Evolutionary conservation across 306 rosid genomes (phyloP).

Genomic region (Trifolium repens): DNA sequence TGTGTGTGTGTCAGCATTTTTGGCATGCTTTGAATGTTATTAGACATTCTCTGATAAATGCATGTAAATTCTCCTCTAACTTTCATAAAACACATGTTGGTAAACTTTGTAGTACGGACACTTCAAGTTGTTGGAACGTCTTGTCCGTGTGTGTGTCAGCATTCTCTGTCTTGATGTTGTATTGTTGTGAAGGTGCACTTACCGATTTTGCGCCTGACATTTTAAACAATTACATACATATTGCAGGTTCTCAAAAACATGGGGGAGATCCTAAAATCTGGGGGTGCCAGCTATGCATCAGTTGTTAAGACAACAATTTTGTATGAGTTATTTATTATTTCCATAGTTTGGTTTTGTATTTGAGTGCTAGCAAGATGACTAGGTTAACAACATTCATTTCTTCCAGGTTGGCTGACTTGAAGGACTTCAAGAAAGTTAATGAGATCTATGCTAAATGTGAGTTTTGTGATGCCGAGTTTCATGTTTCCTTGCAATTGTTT

Average conservation of each 20-base stretch:
- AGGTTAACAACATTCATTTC: slow-evolving; percentile 27
- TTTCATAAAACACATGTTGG: background rate
- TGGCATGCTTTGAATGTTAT: background rate
- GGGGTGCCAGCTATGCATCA: slow-evolving; percentile 77
- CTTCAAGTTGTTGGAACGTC: no score
- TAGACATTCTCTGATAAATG: slow-evolving; percentile 2
- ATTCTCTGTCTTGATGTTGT: background rate
- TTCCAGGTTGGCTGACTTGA: slow-evolving; percentile 96
- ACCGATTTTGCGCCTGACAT: background rate
- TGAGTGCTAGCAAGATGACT: slow-evolving; percentile 9
- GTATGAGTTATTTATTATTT: slow-evolving; percentile 51
- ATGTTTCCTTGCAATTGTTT: slow-evolving; percentile 21
- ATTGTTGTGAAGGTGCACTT: slow-evolving; percentile 3
- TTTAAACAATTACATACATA: slow-evolving; percentile 31
- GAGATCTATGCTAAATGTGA: slow-evolving; percentile 97
- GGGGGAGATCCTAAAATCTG: slow-evolving; percentile 89
- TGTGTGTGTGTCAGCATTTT: background rate
- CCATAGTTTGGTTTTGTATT: slow-evolving; percentile 21
- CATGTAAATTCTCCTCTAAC: background rate
- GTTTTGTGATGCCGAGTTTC: slow-evolving; percentile 45
- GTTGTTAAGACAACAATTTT: slow-evolving; percentile 95
- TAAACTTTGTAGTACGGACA: background rate
- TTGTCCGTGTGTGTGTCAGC: no score
- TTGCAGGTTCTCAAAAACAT: slow-evolving; percentile 81
- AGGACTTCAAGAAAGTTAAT: slow-evolving; percentile 92